Base-by-base conservation (phyloP, 495 filamentous ascomycete species). In the Tricharina praecox region DNA sequence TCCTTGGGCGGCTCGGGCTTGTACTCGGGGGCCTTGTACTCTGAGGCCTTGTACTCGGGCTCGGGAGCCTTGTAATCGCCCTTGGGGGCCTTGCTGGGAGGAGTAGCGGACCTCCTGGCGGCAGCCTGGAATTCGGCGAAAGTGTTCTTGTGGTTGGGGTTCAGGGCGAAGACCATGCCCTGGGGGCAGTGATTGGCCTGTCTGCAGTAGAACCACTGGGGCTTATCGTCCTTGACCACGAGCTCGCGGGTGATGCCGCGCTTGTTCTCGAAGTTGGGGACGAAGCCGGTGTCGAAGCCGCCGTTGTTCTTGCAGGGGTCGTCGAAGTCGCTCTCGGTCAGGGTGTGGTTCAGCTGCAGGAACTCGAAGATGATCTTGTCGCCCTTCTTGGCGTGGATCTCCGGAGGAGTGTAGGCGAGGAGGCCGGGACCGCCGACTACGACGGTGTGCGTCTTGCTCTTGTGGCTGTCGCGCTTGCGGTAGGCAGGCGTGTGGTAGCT, bases 201-300 rank as follows among this genome's bases (percentile, higher is more conserved):
- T 35, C 62, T 67, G 70, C 78, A 82, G 68, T 75, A 81, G 68
- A 81, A 81, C 78, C 56, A 60, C 11, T 57, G 59, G 9, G 56
- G 56, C 8, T 48, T 50, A 7, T 24, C 46, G n/a, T 49, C 44
- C 7, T 16, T 20, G 5, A 60, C 55, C 0, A 40, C 53, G 46
- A 60, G 60, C 4, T 44, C 48, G 52, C 19, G 51, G 47, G n/a
- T 57, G 38, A 53, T 57, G 16, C 55, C 38, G 10, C 50, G 58
- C 40, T 68, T 71, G 65, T 77, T 77, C 63, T 81, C 71, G 49
- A 64, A 48, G 63, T 84, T 84, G 34, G 76, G 54, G 68, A 75
- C 66, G 68, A 79, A 79, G 26, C 76, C 77, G 18, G 77, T 45
- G 40, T 56, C 55, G 23, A 53, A 53, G 10, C 48, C 53, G 7